Percentiles rank a stretch among this genome's conserved stretches.
phyloP scores from a whole-genome alignment of 306 rosid species.

The Sicyos baderoa region DNA sequence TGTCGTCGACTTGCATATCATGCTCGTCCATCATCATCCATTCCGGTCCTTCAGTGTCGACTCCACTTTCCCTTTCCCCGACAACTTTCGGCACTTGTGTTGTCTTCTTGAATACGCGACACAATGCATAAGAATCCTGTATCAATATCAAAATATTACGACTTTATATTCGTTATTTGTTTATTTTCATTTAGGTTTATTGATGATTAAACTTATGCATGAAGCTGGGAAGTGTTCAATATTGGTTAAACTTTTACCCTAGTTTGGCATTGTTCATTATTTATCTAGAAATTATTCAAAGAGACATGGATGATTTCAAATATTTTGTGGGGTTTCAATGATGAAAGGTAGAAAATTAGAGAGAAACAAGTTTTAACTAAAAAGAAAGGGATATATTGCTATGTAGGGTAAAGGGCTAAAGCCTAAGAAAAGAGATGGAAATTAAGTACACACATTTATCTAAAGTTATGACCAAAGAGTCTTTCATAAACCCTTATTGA shows the following conservation, averaged over 20 bases:
- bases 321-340: not conserved
- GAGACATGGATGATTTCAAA: not conserved
- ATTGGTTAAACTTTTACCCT: not conserved
- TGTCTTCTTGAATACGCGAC: constrained; percentile 83
- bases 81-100: constrained; percentile 22
- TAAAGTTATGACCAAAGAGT: constrained; percentile 41
- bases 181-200: not conserved
- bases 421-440: constrained; percentile 27
- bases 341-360: not conserved
- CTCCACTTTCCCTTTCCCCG: not conserved
- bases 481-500: constrained; percentile 32
- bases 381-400: constrained; percentile 11
- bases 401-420: constrained; percentile 29
- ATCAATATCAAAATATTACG: not conserved
- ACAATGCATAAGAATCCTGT: constrained; percentile 86
- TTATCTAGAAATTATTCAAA: not conserved
- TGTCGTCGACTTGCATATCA: constrained; percentile 29
- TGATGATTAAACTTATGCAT: not conserved
- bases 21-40: constrained; percentile 28
- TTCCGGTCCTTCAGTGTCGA: not conserved
- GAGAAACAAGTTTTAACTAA: constrained; percentile 1
- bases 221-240: not conserved
- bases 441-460: constrained; percentile 31
- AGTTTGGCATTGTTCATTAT: not conserved
- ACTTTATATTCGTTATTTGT: no score